A percentile compares a stretch with the other conserved stretches of the same genome.
phyloP scores from a whole-genome alignment of 1,284 basidiomycete species.

The Vanrija sp. region DNA sequence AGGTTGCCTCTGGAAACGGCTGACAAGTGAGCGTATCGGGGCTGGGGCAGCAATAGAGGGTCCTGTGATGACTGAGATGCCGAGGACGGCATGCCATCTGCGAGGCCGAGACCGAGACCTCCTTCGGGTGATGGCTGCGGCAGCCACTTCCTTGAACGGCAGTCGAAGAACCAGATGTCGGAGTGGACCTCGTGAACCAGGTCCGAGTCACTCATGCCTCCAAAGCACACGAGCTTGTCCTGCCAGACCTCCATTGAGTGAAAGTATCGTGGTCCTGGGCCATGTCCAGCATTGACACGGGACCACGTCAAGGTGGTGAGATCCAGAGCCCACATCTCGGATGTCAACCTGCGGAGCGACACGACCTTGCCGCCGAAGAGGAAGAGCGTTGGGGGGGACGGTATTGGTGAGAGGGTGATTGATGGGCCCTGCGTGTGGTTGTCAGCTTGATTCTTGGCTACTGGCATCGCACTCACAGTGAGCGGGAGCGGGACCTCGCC shows the following conservation, averaged over 20 bases:
- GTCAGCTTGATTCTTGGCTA: conserved; percentile 2
- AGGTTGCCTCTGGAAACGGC: conserved; percentile 74
- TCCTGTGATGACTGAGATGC: conserved; percentile 63
- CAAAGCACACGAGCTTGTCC: conserved; percentile 81
- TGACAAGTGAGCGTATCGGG: conserved; percentile 86
- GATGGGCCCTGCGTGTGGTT: conserved; percentile 34
- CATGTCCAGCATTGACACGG: conserved; percentile 56
- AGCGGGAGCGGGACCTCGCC: conserved; percentile 85
- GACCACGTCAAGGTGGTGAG: conserved; percentile 74
- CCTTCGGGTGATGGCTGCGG: conserved; percentile 36
- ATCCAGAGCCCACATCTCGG: conserved; percentile 83
- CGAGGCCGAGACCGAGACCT: conserved; percentile 43
- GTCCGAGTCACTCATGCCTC: conserved; percentile 70
- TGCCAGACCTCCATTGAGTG: conserved; percentile 88
- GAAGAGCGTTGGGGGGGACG: conserved; percentile 36
- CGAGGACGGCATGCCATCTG: conserved; percentile 74
- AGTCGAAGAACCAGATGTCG: conserved; percentile 80
- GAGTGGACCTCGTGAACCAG: conserved; percentile 65
- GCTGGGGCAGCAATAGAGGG: conserved; percentile 59
- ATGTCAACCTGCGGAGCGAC: conserved; percentile 76
- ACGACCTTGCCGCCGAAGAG: conserved; percentile 78
- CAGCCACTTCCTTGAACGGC: conserved; percentile 66
- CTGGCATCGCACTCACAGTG: conserved; percentile 58
- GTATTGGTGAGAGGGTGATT: conserved; percentile 40
- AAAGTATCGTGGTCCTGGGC: conserved; percentile 75